These are phyloP conservation scores for Psilocybe subaeruginosa DNA, from an alignment of 768 basidiomycete species.

Conservation along the genomic window DNA sequence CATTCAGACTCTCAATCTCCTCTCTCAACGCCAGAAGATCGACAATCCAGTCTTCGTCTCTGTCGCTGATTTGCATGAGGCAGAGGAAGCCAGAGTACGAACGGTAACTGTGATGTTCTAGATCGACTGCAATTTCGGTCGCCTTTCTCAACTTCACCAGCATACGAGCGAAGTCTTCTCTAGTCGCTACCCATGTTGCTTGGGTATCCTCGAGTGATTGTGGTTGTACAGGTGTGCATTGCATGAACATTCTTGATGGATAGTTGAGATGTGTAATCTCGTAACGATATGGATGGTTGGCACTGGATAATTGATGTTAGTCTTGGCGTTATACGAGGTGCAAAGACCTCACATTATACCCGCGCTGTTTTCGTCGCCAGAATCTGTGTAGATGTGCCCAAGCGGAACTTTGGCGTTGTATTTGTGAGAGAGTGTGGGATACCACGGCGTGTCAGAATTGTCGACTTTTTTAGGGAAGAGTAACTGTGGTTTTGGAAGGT, in stretches of 20 bases:
- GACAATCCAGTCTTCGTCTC: constrained; percentile 85
- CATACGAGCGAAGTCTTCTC: constrained; percentile 59
- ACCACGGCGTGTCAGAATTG: constrained; percentile 68
- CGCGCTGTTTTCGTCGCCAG: constrained; percentile 11
- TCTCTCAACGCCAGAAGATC: constrained; percentile 80
- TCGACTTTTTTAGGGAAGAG: constrained; percentile 62
- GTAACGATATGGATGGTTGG: constrained; percentile 80
- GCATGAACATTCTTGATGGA: constrained; percentile 63
- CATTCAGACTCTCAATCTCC: constrained; percentile 74
- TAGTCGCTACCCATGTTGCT: constrained; percentile 72
- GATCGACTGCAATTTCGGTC: constrained; percentile 88
- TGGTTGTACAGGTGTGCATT: constrained; percentile 52
- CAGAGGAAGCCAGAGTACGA: constrained; percentile 88
- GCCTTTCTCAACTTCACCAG: constrained; percentile 64
- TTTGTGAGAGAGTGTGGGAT: constrained; percentile 73
- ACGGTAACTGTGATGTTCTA: constrained; percentile 92
- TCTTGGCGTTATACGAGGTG: neutral
- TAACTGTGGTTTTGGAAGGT: constrained; percentile 83
- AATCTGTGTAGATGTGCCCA: constrained; percentile 48
- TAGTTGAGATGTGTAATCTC: constrained; percentile 80
- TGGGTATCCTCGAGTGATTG: constrained; percentile 65
- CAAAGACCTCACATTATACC: constrained; percentile 15
- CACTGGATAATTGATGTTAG: constrained; percentile 23
- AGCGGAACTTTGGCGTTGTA: constrained; percentile 84
- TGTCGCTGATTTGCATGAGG: constrained; percentile 89